Evolutionary conservation across 768 basidiomycete genomes (phyloP), one percentile per base, ranked within the genome.

Genomic region (Termitomyces sp.): DNA sequence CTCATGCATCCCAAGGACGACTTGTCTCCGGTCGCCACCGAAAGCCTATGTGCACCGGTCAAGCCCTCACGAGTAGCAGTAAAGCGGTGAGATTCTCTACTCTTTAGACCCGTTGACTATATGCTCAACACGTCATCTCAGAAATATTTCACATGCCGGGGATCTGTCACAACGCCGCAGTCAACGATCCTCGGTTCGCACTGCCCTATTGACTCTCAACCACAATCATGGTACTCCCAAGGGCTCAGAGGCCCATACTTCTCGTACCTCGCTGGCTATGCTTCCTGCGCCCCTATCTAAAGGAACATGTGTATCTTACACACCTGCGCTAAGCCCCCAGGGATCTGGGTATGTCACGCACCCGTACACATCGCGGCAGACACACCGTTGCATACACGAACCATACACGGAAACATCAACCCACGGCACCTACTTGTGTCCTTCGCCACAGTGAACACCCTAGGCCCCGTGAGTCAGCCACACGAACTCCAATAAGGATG

Each of bases 1-100:
- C 18, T 52, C 44, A 73, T 74, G 70, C 62, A 69, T 63, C 64
- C 69, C 39, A 67, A 53, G 55, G 55, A 59, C 49, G 68, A 71
- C 60, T 64, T 71, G 58, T 64, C 68, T 55, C 62, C 65, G 39
- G 65, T 66, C 20, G 13, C 42, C 38, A 57, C 22, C 48, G 36
- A 45, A 55, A 62, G 45, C 4, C 58, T 46, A 39, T 22, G 39
- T 38, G 24, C n/a, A 7, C 57, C 40, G 54, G 60, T 46, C 9
- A 51, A 36, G 45, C 45, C 32, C 44, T 40, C 28, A 48, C 44
- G 48, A 36, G 42, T 36, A 55, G 53, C 24, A 61, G 42, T 57
- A 24, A 56, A 49, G 50, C 50, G 55, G 63, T 68, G 60, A 63
- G 58, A 58, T 58, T 50, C 48, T 40, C 51, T 48, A n/a, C 32